These are phyloP conservation scores for Phaseolus lunatus DNA, from an alignment of 306 rosid genomes.

Conservation along the genomic window DNA sequence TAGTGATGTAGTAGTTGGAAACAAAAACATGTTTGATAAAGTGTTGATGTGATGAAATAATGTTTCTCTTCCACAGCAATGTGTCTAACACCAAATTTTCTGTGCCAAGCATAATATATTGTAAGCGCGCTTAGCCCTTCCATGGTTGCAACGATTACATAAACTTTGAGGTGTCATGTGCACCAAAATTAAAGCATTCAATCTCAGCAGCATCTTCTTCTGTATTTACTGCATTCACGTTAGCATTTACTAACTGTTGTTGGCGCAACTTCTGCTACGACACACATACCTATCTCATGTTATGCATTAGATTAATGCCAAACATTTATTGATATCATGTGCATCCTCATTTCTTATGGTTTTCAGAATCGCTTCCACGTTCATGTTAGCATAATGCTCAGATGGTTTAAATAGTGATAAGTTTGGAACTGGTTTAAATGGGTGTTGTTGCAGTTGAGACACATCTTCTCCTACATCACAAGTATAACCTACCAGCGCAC, in stretches of 20 bases:
- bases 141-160: neutral
- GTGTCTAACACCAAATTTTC: slow-evolving; percentile 46
- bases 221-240: slow-evolving; percentile 66
- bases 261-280: slow-evolving; percentile 63
- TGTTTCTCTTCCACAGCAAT: slow-evolving; percentile 22
- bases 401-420: neutral
- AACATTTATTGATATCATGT: slow-evolving; percentile 57
- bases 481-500: too few relatives aligned
- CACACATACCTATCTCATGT: slow-evolving; percentile 53
- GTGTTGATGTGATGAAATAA: slow-evolving; percentile 21
- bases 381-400: neutral
- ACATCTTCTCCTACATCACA: too few relatives aligned
- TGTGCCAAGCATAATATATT: slow-evolving; percentile 47
- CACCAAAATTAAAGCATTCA: slow-evolving; percentile 53
- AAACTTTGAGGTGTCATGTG: slow-evolving; percentile 52
- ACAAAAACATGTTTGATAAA: slow-evolving; percentile 1
- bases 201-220: slow-evolving; percentile 57
- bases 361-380: neutral
- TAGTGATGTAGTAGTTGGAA: neutral
- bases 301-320: slow-evolving; percentile 43
- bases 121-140: too few relatives aligned
- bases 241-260: slow-evolving; percentile 62
- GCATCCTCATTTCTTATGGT: slow-evolving; percentile 33
- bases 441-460: too few relatives aligned
- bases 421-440: too few relatives aligned